Conservation (phyloP, 148 eudicot species). For the Persicaria tinctoria region DNA sequence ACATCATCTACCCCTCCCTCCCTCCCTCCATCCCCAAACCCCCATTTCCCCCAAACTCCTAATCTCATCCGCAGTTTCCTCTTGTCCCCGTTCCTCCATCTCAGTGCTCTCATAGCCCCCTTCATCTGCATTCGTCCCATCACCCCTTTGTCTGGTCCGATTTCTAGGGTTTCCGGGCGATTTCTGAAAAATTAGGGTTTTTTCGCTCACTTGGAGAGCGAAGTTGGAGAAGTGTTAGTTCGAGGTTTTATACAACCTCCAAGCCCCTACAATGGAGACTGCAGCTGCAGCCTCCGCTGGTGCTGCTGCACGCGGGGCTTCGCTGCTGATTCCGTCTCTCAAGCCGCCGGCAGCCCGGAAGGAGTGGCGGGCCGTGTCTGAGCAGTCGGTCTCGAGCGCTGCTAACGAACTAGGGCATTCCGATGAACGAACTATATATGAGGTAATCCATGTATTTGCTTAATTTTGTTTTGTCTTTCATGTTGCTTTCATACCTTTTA, state of each 20-base stretch:
- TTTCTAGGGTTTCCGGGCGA: slow-evolving; percentile 23
- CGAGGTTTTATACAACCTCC: background rate
- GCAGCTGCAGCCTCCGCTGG: slow-evolving; percentile 52
- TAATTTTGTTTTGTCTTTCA: slow-evolving; percentile 8
- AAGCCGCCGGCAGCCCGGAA: slow-evolving; percentile 44
- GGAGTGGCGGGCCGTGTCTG: slow-evolving; percentile 80
- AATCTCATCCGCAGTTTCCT: no score
- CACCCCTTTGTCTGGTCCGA: background rate
- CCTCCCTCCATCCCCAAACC: slow-evolving; percentile 7
- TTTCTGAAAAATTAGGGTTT: slow-evolving; percentile 19
- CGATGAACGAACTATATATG: slow-evolving; percentile 71
- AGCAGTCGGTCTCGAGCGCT: slow-evolving; percentile 44
- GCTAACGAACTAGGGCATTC: slow-evolving; percentile 69
- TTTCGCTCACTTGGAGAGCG: background rate
- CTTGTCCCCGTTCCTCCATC: background rate
- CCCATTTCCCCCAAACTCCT: background rate
- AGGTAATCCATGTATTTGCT: slow-evolving; percentile 44
- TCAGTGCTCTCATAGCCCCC: background rate
- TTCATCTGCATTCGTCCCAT: slow-evolving; percentile 4
- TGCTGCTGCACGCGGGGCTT: slow-evolving; percentile 41
- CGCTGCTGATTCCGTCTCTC: slow-evolving; percentile 33
- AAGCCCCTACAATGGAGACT: slow-evolving; percentile 40
- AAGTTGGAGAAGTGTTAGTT: slow-evolving; percentile 13
- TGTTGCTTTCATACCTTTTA: background rate
- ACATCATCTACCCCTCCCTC: slow-evolving; percentile 1